Conservation (phyloP, 2,329 filamentous ascomycete genomes). For the Pyrenophora graminea region DNA sequence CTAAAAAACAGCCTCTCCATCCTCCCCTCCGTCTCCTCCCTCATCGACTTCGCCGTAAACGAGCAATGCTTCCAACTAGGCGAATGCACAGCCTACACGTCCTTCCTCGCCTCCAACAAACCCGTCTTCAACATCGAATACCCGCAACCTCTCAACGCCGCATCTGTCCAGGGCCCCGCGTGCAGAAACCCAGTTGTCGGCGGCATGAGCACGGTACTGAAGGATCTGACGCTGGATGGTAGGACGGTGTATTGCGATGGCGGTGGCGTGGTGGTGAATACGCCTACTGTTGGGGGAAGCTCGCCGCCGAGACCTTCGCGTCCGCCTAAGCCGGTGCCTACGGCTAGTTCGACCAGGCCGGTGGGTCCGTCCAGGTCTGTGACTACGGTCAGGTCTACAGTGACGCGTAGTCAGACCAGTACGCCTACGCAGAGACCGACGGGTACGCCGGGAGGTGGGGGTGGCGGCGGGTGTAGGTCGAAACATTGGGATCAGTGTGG, state of each 20-base stretch:
- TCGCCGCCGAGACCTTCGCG: neutral
- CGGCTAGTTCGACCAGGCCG: too few species aligned
- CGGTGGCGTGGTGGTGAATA: constrained; percentile 32
- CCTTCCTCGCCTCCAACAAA: constrained; percentile 35
- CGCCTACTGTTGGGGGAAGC: constrained; percentile 32
- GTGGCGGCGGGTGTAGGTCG: constrained; percentile 23
- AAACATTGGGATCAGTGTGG: constrained; percentile 42
- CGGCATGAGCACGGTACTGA: constrained; percentile 66
- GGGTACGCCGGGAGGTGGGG: constrained; percentile 26
- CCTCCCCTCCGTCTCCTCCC: constrained; percentile 19
- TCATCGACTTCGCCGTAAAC: constrained; percentile 40
- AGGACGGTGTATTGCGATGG: constrained; percentile 61
- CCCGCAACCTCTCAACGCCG: constrained; percentile 44
- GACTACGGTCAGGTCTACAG: too few species aligned
- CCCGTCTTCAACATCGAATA: constrained; percentile 44
- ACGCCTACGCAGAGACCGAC: constrained; percentile 19
- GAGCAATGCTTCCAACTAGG: constrained; percentile 35
- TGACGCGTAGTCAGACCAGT: too few species aligned
- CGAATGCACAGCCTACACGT: constrained; percentile 30
- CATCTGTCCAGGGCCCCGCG: constrained; percentile 48
- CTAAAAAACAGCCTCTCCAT: constrained; percentile 41
- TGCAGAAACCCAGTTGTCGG: constrained; percentile 23
- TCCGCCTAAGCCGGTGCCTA: neutral
- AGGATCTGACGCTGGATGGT: constrained; percentile 64
- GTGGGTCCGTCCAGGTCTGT: too few species aligned